Evolutionary conservation across 2,329 filamentous ascomycete genomes (phyloP).

Genomic region (Eutypa lata): DNA sequence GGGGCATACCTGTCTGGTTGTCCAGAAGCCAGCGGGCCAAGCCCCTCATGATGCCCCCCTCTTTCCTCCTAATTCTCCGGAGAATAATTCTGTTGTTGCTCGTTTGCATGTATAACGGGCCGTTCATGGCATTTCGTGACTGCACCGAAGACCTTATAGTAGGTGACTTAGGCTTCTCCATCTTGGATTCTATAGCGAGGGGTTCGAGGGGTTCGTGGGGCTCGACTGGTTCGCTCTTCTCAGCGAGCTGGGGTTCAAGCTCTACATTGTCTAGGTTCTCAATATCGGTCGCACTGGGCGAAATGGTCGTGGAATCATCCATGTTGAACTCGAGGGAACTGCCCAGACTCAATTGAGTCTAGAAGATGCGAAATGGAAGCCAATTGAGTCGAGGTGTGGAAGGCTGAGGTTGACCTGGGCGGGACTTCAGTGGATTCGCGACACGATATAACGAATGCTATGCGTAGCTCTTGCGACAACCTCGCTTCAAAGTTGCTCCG

Average conservation of each 20-base stretch:
- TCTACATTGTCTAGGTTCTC: background rate
- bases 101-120: constrained; percentile 56
- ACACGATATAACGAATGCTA: background rate
- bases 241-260: background rate
- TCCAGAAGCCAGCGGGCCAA: constrained; percentile 69
- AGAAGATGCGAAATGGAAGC: background rate
- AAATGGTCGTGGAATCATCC: background rate
- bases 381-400: background rate
- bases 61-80: constrained; percentile 58
- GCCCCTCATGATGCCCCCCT: constrained; percentile 58
- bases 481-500: too few relatives aligned
- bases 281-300: background rate
- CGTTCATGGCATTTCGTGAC: constrained; percentile 44
- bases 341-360: background rate
- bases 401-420: background rate
- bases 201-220: background rate
- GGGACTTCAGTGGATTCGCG: background rate
- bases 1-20: constrained; percentile 72
- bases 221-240: background rate
- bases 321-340: background rate
- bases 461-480: background rate
- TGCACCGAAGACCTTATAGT: constrained; percentile 27
- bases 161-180: constrained; percentile 26
- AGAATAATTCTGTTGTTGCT: constrained; percentile 52
- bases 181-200: constrained; percentile 8